phyloP scores from a whole-genome alignment of 257 asterid genomes.

The Knoxia roxburghii region DNA sequence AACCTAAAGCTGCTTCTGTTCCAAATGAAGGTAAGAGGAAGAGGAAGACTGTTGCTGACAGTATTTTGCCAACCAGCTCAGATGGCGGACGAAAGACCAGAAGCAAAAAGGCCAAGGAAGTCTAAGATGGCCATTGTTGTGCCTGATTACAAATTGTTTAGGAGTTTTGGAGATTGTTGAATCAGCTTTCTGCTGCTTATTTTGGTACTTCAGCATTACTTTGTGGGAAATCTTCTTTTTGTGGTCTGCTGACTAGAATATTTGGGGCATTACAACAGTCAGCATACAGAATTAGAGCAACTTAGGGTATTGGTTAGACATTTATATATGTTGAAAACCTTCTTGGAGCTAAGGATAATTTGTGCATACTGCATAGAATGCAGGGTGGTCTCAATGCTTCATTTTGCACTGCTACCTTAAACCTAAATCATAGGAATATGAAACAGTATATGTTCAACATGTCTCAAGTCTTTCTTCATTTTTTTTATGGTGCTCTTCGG shows the following conservation, averaged over 20 bases:
- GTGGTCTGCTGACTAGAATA: too few relatives aligned
- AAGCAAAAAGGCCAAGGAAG: slow-evolving; percentile 2
- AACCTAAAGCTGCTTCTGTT: neutral
- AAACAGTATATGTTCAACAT: too few relatives aligned
- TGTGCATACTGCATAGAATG: neutral
- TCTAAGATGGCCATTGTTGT: neutral
- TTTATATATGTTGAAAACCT: neutral
- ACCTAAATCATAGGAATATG: too few relatives aligned
- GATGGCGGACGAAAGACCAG: slow-evolving; percentile 12
- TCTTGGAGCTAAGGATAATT: neutral
- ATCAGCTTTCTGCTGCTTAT: neutral
- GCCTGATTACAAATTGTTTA: neutral
- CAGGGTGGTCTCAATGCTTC: neutral
- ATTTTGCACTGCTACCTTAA: neutral
- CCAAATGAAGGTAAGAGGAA: slow-evolving; percentile 3
- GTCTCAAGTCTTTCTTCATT: too few relatives aligned
- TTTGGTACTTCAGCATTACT: neutral
- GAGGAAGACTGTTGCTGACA: slow-evolving; percentile 5
- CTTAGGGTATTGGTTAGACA: too few relatives aligned
- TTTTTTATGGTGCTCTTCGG: too few relatives aligned
- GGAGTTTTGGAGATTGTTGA: neutral
- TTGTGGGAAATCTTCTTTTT: neutral
- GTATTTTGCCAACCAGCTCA: neutral
- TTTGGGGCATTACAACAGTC: too few relatives aligned
- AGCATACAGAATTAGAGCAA: neutral